Percentiles rank a stretch among this genome's conserved stretches.
These are phyloP conservation scores for Cutaneotrichosporon daszewskae DNA, from an alignment of 1,284 basidiomycete genomes.

Conservation along the genomic window DNA sequence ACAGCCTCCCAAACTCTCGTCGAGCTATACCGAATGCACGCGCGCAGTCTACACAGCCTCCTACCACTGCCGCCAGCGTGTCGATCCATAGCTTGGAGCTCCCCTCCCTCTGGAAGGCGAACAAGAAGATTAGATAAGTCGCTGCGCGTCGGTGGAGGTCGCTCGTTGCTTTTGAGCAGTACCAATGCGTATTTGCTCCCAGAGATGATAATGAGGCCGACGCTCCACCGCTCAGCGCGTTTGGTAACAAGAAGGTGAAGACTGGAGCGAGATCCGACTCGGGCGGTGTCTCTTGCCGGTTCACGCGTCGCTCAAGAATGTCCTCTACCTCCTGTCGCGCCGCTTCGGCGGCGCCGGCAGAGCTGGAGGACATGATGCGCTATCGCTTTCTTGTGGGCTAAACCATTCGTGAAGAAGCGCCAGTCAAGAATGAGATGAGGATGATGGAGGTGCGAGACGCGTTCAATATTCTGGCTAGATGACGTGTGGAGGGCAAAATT, in stretches of 20 bases:
- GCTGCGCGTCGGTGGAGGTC: slow-evolving; percentile 51
- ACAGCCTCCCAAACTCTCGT: slow-evolving; percentile 60
- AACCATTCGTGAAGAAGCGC: neutral
- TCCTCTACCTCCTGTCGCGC: slow-evolving; percentile 24
- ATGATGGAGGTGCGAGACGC: neutral
- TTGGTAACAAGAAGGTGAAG: slow-evolving; percentile 53
- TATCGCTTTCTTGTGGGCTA: slow-evolving; percentile 3
- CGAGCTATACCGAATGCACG: slow-evolving; percentile 61
- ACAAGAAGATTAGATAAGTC: slow-evolving; percentile 69
- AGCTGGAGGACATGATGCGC: slow-evolving; percentile 4
- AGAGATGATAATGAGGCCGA: slow-evolving; percentile 11
- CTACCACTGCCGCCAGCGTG: slow-evolving; percentile 56
- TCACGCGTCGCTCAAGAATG: slow-evolving; percentile 27
- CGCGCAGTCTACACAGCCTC: slow-evolving; percentile 62
- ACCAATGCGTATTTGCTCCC: slow-evolving; percentile 29
- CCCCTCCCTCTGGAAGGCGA: slow-evolving; percentile 60
- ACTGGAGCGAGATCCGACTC: slow-evolving; percentile 56
- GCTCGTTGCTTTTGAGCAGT: slow-evolving; percentile 27
- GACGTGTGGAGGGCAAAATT: slow-evolving; percentile 1
- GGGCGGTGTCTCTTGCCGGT: slow-evolving; percentile 22
- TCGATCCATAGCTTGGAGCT: slow-evolving; percentile 54
- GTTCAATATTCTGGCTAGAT: too few relatives aligned
- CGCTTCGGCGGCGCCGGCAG: slow-evolving; percentile 1
- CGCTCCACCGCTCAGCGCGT: slow-evolving; percentile 1
- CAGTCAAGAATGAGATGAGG: neutral